Evolutionary conservation across 805 yeast species (phyloP).

Genomic region (Saccharomycopsis vini): DNA sequence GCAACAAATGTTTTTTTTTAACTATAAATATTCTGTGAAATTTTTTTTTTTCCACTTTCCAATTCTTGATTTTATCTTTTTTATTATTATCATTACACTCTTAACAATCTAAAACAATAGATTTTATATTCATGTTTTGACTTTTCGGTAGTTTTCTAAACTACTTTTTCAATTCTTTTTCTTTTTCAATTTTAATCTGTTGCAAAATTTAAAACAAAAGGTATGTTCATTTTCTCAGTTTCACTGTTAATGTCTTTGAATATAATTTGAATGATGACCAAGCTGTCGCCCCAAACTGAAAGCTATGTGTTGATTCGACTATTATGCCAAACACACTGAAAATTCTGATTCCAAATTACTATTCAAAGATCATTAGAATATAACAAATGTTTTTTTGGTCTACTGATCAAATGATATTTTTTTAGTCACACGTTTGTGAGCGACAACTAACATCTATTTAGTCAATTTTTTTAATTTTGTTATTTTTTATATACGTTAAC

Average conservation of each 20-base stretch:
- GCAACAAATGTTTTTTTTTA: too few relatives aligned
- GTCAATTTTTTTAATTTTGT: too few relatives aligned
- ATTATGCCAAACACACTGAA: constrained; percentile 56
- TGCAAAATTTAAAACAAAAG: neutral
- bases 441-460: too few relatives aligned
- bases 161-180: neutral
- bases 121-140: too few relatives aligned
- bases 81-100: too few relatives aligned
- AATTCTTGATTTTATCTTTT: too few relatives aligned
- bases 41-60: too few relatives aligned
- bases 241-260: neutral
- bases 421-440: too few relatives aligned
- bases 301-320: constrained; percentile 57
- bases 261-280: constrained; percentile 40
- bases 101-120: too few relatives aligned
- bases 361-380: neutral
- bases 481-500: neutral
- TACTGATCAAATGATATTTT: too few relatives aligned
- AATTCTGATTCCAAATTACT: constrained; percentile 39
- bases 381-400: neutral
- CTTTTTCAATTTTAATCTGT: neutral
- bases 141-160: too few relatives aligned
- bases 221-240: neutral
- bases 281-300: constrained; percentile 71
- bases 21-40: too few relatives aligned